phyloP scores from a whole-genome alignment of 371 early-diverging fungal genomes.

The Sporodiniella umbellata region DNA sequence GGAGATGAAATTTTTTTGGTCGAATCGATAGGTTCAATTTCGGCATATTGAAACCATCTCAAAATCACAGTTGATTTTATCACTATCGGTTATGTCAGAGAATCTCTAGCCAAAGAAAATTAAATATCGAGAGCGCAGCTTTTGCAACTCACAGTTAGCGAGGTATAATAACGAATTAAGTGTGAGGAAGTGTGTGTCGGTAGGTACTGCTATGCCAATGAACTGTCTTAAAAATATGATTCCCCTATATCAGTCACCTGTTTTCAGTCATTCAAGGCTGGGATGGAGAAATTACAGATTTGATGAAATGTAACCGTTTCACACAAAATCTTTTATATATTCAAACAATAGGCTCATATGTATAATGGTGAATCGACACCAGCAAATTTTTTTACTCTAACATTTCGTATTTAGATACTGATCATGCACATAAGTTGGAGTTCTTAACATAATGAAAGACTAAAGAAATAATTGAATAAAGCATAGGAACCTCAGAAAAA shows the following conservation, averaged over 20 bases:
- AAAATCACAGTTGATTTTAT: slow-evolving; percentile 1
- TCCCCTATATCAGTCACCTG: slow-evolving; percentile 6
- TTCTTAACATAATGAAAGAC: background rate
- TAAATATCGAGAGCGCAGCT: slow-evolving; percentile 2
- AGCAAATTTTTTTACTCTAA: slow-evolving; percentile 4
- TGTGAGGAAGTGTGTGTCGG: slow-evolving; percentile 1
- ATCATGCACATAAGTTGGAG: background rate
- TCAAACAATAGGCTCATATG: slow-evolving; percentile 3
- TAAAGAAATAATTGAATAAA: background rate
- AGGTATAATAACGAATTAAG: slow-evolving; percentile 2
- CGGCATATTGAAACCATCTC: slow-evolving; percentile 4
- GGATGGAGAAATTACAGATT: slow-evolving; percentile 11
- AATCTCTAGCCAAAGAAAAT: slow-evolving; percentile 5
- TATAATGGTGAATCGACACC: slow-evolving; percentile 2
- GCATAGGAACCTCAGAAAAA: background rate
- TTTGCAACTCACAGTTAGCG: slow-evolving; percentile 3
- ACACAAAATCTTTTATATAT: slow-evolving; percentile 6
- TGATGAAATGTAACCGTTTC: slow-evolving; percentile 9
- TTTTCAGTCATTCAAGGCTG: slow-evolving; percentile 14
- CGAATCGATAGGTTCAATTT: slow-evolving; percentile 8
- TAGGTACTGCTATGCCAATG: slow-evolving; percentile 4
- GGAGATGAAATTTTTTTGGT: slow-evolving; percentile 9
- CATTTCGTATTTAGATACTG: background rate
- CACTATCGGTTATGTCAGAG: slow-evolving; percentile 4
- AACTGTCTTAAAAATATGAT: slow-evolving; percentile 3